These are phyloP conservation scores for Physaria fendleri DNA, from an alignment of 345 rosid species.

Conservation along the genomic window DNA sequence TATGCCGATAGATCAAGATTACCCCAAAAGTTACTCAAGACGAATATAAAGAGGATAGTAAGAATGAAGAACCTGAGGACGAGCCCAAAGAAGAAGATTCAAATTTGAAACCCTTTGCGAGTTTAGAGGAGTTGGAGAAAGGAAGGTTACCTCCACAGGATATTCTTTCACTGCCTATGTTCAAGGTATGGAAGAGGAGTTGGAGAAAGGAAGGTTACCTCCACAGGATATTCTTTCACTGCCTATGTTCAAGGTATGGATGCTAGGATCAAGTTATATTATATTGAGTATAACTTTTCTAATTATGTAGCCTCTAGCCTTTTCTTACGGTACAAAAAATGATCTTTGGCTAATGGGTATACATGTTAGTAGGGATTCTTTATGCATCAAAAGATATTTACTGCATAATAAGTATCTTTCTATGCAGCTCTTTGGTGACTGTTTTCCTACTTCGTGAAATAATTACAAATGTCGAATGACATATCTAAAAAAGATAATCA, in stretches of 20 bases:
- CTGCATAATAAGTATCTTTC: background rate
- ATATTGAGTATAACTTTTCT: constrained; percentile 5
- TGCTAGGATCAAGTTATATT: constrained; percentile 4
- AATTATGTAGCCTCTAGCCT: background rate
- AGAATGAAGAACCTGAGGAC: constrained; percentile 32
- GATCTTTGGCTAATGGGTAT: background rate
- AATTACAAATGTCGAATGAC: background rate
- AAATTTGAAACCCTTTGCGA: constrained; percentile 40
- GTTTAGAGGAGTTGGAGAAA: constrained; percentile 55
- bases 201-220: constrained; percentile 70
- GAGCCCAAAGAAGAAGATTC: constrained; percentile 36
- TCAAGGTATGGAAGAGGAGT: constrained; percentile 72
- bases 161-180: constrained; percentile 81
- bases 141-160: constrained; percentile 84
- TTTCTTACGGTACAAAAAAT: background rate
- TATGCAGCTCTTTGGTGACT: constrained; percentile 1
- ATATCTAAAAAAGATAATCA: too few species aligned
- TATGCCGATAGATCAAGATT: constrained; percentile 60
- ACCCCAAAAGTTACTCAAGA: constrained; percentile 47
- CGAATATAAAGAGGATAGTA: constrained; percentile 44
- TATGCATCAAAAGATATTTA: background rate
- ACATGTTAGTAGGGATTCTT: background rate
- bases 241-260: constrained; percentile 78
- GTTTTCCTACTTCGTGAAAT: background rate
- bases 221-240: constrained; percentile 85